Conservation (phyloP, 805 yeast species). For the Wickerhamomyces subpelliculosus region DNA sequence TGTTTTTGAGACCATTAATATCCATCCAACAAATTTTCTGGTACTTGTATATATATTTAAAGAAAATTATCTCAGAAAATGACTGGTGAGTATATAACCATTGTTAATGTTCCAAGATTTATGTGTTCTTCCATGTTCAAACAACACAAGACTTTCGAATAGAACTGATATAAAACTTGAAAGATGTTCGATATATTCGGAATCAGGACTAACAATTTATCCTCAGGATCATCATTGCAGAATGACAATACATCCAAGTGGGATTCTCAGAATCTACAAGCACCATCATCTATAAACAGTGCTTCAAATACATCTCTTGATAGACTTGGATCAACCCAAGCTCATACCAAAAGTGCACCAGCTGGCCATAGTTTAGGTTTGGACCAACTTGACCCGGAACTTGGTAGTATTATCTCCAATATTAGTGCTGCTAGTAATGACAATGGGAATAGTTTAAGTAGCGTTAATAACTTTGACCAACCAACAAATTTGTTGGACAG, state of each 20-base stretch:
- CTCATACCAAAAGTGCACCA: neutral
- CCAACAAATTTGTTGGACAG: conserved; percentile 9
- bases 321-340: neutral
- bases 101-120: too few species aligned
- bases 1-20: neutral
- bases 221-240: too few species aligned
- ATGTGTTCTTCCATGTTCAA: too few species aligned
- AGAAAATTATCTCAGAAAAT: neutral
- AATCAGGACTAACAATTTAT: too few species aligned
- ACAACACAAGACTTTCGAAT: too few species aligned
- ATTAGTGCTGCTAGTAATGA: conserved; percentile 19
- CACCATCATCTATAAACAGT: neutral
- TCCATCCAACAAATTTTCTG: neutral
- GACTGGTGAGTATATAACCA: conserved; percentile 1
- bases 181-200: too few species aligned
- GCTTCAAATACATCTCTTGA: neutral
- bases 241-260: neutral
- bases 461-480: conserved; percentile 6
- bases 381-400: conserved; percentile 21
- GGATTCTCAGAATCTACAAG: neutral
- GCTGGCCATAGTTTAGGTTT: neutral
- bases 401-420: conserved; percentile 24
- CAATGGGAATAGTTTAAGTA: conserved; percentile 3
- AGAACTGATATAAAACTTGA: too few species aligned
- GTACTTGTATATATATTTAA: neutral